A percentile compares a stretch with the other conserved stretches of the same genome.
Conservation (phyloP, 2,329 filamentous ascomycete genomes). For the Sclerotinia subarctica region DNA sequence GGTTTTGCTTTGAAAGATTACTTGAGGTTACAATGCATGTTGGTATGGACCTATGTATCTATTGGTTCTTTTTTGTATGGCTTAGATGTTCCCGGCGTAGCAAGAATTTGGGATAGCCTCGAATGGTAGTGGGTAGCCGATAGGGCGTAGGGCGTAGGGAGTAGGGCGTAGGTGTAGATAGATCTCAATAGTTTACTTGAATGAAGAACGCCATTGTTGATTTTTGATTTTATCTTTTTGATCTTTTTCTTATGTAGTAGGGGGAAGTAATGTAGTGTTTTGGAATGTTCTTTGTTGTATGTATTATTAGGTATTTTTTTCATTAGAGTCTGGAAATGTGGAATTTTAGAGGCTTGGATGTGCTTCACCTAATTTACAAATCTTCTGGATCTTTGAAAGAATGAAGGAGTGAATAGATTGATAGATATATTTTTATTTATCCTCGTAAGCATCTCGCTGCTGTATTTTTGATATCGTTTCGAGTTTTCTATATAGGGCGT, state of each 20-base stretch:
- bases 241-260: background rate
- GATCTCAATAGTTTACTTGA: background rate
- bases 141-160: background rate
- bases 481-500: no score
- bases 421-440: no score
- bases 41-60: background rate
- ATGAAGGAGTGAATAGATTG: no score
- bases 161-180: background rate
- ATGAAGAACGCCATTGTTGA: background rate
- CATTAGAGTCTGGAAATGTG: no score
- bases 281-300: background rate
- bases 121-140: background rate
- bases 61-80: background rate
- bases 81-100: background rate
- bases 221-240: background rate
- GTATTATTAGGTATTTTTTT: background rate
- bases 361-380: no score
- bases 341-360: no score
- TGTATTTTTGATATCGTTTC: no score
- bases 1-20: background rate
- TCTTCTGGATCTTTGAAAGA: no score
- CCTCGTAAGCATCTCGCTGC: no score
- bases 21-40: background rate
- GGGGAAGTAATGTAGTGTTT: background rate
- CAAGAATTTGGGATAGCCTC: background rate